phyloP scores from a whole-genome alignment of 495 filamentous ascomycete genomes.

The Gamarada debralockiae region DNA sequence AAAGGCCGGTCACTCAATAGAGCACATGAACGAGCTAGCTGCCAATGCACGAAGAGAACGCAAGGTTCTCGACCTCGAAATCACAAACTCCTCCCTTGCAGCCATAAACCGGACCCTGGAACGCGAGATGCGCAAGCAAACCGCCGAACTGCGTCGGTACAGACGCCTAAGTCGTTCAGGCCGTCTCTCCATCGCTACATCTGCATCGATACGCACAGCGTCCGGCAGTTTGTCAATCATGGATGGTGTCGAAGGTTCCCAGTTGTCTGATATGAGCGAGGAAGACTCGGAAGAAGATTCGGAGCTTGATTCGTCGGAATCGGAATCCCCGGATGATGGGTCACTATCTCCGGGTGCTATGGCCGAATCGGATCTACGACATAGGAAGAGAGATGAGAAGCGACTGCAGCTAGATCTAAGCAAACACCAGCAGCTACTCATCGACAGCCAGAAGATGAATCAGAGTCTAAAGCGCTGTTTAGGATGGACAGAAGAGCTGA shows the following conservation, averaged over 20 bases:
- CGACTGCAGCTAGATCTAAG: slow-evolving; percentile 76
- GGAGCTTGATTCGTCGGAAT: slow-evolving; percentile 15
- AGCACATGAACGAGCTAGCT: slow-evolving; percentile 60
- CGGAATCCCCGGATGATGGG: slow-evolving; percentile 36
- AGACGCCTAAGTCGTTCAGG: slow-evolving; percentile 77
- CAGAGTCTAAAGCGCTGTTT: slow-evolving; percentile 86
- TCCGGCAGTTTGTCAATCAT: slow-evolving; percentile 11
- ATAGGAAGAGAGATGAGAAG: slow-evolving; percentile 65
- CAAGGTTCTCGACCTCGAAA: slow-evolving; percentile 96
- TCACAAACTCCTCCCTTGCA: slow-evolving; percentile 90
- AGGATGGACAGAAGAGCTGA: slow-evolving; percentile 81
- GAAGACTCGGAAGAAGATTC: slow-evolving; percentile 38
- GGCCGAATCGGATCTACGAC: slow-evolving; percentile 38
- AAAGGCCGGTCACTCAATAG: slow-evolving; percentile 40
- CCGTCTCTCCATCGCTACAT: slow-evolving; percentile 52
- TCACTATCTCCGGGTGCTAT: slow-evolving; percentile 40
- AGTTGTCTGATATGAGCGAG: slow-evolving; percentile 50
- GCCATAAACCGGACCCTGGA: slow-evolving; percentile 97
- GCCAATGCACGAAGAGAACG: slow-evolving; percentile 85
- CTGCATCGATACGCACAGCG: slow-evolving; percentile 16
- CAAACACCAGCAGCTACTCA: slow-evolving; percentile 81
- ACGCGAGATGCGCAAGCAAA: slow-evolving; percentile 86
- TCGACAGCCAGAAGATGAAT: slow-evolving; percentile 91
- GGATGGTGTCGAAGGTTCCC: slow-evolving; percentile 23
- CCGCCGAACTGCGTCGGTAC: slow-evolving; percentile 79